Base-by-base conservation (phyloP, 441 rosid genomes). In the Pelargonium cotyledonis region DNA sequence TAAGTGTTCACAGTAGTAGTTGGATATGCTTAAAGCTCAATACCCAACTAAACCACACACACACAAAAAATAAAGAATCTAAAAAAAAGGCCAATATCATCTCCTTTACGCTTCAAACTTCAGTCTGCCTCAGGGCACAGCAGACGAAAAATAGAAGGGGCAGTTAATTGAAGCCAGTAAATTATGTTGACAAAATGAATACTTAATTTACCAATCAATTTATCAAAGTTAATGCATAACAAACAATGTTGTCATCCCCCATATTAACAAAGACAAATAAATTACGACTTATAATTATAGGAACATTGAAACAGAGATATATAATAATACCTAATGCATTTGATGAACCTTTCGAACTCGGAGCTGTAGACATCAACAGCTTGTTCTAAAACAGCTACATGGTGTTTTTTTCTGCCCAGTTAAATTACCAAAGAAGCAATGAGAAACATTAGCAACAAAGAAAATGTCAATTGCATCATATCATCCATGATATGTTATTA, bases 321-420 rank as follows among this genome's bases (percentile, higher is more conserved):
- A 35, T 35, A 35, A 10, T 47, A 70, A 68, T 83, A 91, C 99
- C 99, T 86, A 65, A 91, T 82, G 79, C 91, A 94, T 65, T 78
- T 77, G 75, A 88, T 81, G 73, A 89, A 91, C 79, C 94, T 89
- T 82, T 80, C 89, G 75, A 91, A 88, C 85, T 94, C 97, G 31
- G 78, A 73, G 46, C 85, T 77, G 72, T 94, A 91, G 66, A 88
- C 79, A 70, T 81, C 75, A 79, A 83, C 86, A 14, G 97, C 99
- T 82, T 89, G 85, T 80, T 86, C 83, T 73, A 94, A 47, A 61
- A 84, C 78, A 79, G 86, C 78, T 77, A 85, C 55, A 63, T 84
- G 87, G 74, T 83, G 72, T 74, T 49, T 77, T 70, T 77, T 80
- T 81, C 97, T 91, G 85, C 75, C 69, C 74, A 77, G 63, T 46